Conservation (phyloP, 768 basidiomycete genomes). For the Tylopilus balloui region DNA sequence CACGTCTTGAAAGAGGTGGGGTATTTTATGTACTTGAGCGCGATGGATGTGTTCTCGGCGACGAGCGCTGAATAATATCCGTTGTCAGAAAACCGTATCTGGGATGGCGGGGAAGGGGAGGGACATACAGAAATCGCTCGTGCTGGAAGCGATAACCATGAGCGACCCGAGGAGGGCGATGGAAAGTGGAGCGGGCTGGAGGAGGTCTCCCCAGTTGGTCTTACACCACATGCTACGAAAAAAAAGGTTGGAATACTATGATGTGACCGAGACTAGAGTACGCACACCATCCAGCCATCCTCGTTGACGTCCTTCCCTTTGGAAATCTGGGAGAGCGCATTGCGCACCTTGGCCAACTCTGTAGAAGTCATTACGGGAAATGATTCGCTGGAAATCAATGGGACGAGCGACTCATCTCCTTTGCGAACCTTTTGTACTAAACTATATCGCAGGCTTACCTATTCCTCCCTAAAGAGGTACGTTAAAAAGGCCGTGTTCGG, state of each 20-base stretch:
- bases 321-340: conserved; percentile 18
- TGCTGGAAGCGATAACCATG: conserved; percentile 15
- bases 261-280: too few relatives aligned
- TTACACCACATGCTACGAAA: conserved; percentile 18
- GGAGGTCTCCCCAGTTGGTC: conserved; percentile 18
- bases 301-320: conserved; percentile 20
- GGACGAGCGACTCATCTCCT: too few relatives aligned
- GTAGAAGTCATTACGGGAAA: too few relatives aligned
- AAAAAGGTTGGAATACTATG: neutral
- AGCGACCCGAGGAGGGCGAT: conserved; percentile 19
- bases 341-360: conserved; percentile 14
- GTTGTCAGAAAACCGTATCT: neutral
- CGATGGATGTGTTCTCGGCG: neutral
- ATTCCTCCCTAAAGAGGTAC: too few relatives aligned
- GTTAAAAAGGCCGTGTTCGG: too few relatives aligned
- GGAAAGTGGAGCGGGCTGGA: conserved; percentile 18
- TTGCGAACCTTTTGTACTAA: too few relatives aligned
- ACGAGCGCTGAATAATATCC: neutral
- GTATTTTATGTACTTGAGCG: neutral
- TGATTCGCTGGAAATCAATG: too few relatives aligned
- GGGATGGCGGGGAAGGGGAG: neutral
- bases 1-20: neutral
- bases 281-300: conserved; percentile 22
- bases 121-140: conserved; percentile 15
- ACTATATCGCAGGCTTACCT: too few relatives aligned